Base-by-base conservation (phyloP, 2,329 filamentous ascomycete genomes). In the Juglanconis juglandina region DNA sequence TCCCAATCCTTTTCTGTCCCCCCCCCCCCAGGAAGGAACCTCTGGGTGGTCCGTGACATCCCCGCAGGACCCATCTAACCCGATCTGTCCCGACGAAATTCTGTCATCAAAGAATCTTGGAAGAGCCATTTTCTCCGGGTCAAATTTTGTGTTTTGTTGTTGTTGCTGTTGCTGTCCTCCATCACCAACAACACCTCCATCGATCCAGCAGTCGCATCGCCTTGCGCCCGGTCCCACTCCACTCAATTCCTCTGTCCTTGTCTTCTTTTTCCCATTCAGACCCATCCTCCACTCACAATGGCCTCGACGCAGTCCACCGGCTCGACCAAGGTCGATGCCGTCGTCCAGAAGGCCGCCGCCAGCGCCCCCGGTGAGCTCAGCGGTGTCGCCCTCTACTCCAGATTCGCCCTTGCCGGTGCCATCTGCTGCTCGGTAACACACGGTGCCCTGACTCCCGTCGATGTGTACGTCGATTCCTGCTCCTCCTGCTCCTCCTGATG, bases 391-490 rank as follows among this genome's bases (percentile, higher is more conserved):
- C 91, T 99, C 71, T 98, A 98, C 88, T 91, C 91, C 72, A 87
- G 92, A 80, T 97, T 97, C 83, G 94, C 95, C 80, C 90, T 99
- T 72, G 93, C 95, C 72, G 95, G 95, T 81, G 95, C 95, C 71
- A 82, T 98, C 84, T 97, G 95, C 88, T 99, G 95, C 81, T 95
- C 93, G 71, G 82, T 98, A 81, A 99, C 95, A 75, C 95, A 99
- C 87, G 95, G 94, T 79, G 90, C 85, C 74, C 88, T 98, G 72
- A 99, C 95, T 70, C 95, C 95, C 75, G 92, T 99, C 79, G 95
- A 99, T 90, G 95, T 99, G 94, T 98, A 95, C 79, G 94, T 91
- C 55, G 30, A 34, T 33, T 33, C n/a, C 50, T 30, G 17, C 34
- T 53, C 11, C 39, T 24, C 48, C 14, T 50, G 8, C 41, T 44